Percentiles rank a stretch among this genome's conserved stretches.
Evolutionary conservation across 495 filamentous ascomycete species (phyloP).

Genomic region (Parachaetomium inaequale): DNA sequence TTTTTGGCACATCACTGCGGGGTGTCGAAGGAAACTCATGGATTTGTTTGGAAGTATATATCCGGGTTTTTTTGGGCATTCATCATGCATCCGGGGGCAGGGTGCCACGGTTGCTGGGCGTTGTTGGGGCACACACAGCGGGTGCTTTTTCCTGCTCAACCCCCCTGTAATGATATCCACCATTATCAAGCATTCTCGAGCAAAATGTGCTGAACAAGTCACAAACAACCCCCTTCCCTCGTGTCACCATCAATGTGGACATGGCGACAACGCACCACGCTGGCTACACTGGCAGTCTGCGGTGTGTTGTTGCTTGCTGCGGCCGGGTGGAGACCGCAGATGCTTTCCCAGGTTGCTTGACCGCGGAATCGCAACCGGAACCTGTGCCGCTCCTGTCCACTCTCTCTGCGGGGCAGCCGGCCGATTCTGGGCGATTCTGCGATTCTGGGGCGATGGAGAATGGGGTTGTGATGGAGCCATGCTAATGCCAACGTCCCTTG

Average conservation of each 20-base stretch:
- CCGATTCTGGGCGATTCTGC: no score
- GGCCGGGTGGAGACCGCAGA: not conserved
- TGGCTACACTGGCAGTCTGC: not conserved
- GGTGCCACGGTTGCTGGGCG: not conserved
- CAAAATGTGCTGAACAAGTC: not conserved
- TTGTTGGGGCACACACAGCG: not conserved
- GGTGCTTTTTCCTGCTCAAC: no score
- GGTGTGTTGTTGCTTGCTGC: no score
- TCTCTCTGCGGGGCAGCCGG: not conserved
- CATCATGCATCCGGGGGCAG: not conserved
- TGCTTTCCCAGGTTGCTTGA: slow-evolving; percentile 1
- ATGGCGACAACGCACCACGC: not conserved
- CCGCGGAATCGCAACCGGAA: not conserved
- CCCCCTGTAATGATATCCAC: not conserved
- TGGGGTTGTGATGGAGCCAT: not conserved
- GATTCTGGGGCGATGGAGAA: not conserved
- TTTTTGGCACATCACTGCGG: not conserved
- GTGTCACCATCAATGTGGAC: not conserved
- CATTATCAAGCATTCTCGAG: not conserved
- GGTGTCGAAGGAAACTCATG: not conserved
- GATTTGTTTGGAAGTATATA: not conserved
- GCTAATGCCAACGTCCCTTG: not conserved
- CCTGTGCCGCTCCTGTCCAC: not conserved
- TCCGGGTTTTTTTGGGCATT: not conserved
- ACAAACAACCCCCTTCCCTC: not conserved